These are phyloP conservation scores for Pezicula carpinea DNA, from an alignment of 2,329 filamentous ascomycete species.

Conservation along the genomic window DNA sequence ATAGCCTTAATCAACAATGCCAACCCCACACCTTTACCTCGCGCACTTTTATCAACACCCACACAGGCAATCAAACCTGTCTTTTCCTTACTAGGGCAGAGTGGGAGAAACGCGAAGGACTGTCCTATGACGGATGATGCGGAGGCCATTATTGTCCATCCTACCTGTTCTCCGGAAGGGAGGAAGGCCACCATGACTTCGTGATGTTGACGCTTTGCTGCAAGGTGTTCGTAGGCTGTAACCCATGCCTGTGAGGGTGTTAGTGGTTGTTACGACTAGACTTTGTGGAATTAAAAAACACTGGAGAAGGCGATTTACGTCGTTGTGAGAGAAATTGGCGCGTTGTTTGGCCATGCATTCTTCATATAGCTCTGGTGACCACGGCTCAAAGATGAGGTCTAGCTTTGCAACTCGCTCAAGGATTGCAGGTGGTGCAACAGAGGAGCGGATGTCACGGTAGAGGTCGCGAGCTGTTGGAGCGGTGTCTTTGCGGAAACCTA, in stretches of 20 bases:
- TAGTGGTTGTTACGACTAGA: background rate
- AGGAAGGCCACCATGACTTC: slow-evolving; percentile 39
- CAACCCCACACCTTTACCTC: slow-evolving; percentile 36
- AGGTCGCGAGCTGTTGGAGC: slow-evolving; percentile 32
- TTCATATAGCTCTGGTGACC: slow-evolving; percentile 31
- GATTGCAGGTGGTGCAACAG: slow-evolving; percentile 31
- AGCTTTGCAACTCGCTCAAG: slow-evolving; percentile 30
- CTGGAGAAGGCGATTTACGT: slow-evolving; percentile 21
- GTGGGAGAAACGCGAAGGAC: slow-evolving; percentile 35
- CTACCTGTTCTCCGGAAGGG: slow-evolving; percentile 32
- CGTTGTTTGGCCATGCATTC: slow-evolving; percentile 34
- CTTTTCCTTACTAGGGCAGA: slow-evolving; percentile 30
- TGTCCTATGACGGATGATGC: slow-evolving; percentile 27
- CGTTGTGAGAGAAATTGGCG: slow-evolving; percentile 33
- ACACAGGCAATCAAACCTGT: slow-evolving; percentile 41
- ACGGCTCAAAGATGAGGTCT: slow-evolving; percentile 32
- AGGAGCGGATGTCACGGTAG: slow-evolving; percentile 33
- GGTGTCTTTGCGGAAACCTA: slow-evolving; percentile 18
- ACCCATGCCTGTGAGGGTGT: slow-evolving; percentile 33
- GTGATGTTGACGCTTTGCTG: slow-evolving; percentile 31
- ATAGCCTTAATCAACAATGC: slow-evolving; percentile 38
- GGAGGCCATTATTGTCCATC: slow-evolving; percentile 40
- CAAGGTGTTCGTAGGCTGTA: slow-evolving; percentile 32
- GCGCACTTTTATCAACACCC: slow-evolving; percentile 33
- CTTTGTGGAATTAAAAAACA: background rate